Conservation (phyloP, 352 stramenopile species). For the Hyphochytrium catenoides region DNA sequence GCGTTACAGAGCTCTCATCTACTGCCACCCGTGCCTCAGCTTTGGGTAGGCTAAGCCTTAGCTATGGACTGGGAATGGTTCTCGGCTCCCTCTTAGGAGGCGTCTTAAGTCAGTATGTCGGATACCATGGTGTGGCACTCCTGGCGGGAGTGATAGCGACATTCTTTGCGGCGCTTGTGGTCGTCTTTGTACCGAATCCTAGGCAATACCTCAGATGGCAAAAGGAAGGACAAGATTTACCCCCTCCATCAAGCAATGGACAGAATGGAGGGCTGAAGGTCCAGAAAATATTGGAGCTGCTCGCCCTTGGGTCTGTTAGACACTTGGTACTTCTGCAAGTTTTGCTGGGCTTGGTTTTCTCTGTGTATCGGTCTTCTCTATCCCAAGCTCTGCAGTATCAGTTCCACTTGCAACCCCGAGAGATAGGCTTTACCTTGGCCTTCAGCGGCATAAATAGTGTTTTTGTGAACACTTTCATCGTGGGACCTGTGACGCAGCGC, state of each 20-base stretch:
- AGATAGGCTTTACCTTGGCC: constrained; percentile 6
- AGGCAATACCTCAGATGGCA: no score
- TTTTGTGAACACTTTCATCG: constrained; percentile 5
- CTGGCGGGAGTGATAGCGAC: not conserved
- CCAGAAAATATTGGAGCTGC: no score
- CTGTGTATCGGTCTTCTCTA: constrained; percentile 3
- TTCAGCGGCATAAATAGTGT: constrained; percentile 7
- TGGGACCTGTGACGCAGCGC: not conserved
- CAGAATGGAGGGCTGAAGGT: no score
- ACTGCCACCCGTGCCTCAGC: constrained; percentile 4
- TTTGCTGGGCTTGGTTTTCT: not conserved
- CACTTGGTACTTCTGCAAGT: constrained; percentile 1
- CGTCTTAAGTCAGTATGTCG: not conserved
- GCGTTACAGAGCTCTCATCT: constrained; percentile 2
- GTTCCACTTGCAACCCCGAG: not conserved
- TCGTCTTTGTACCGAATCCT: no score
- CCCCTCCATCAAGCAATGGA: no score
- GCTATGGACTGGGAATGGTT: constrained; percentile 9
- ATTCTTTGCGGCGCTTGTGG: not conserved
- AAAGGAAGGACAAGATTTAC: no score
- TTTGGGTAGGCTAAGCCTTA: constrained; percentile 11
- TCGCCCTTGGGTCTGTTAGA: no score
- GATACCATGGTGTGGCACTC: constrained; percentile 3
- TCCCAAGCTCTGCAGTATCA: constrained; percentile 1
- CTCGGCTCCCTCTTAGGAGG: constrained; percentile 8